These are phyloP conservation scores for Termitomyces heimii DNA, from an alignment of 768 basidiomycete species.

Conservation along the genomic window DNA sequence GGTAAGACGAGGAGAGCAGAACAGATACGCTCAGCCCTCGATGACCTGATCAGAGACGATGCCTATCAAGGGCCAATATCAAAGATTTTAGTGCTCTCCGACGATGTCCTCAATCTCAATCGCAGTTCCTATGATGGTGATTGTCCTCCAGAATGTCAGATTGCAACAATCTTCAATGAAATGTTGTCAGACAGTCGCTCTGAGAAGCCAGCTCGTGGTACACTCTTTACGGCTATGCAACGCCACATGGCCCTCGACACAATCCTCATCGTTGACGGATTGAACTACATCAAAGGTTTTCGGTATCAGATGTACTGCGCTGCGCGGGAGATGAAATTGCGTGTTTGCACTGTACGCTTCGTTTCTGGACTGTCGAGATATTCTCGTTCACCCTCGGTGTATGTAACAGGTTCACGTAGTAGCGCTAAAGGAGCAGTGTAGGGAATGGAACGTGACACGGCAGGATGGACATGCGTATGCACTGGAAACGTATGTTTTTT, in stretches of 20 bases:
- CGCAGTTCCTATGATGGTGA: slow-evolving; percentile 72
- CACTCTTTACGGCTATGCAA: slow-evolving; percentile 79
- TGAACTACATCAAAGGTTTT: slow-evolving; percentile 98
- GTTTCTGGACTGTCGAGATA: not conserved
- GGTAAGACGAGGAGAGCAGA: slow-evolving; percentile 77
- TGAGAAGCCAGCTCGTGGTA: slow-evolving; percentile 86
- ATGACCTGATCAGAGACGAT: slow-evolving; percentile 40
- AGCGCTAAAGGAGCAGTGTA: slow-evolving; percentile 69
- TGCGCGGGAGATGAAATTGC: slow-evolving; percentile 78
- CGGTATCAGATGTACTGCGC: slow-evolving; percentile 98
- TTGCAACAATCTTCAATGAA: not conserved
- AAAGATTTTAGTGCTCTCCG: slow-evolving; percentile 55
- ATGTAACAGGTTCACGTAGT: slow-evolving; percentile 65
- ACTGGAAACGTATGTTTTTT: slow-evolving; percentile 61
- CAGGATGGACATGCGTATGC: slow-evolving; percentile 47
- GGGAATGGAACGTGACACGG: slow-evolving; percentile 64
- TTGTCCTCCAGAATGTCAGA: slow-evolving; percentile 12
- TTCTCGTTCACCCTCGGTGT: slow-evolving; percentile 9
- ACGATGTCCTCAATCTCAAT: slow-evolving; percentile 60
- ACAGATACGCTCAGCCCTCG: slow-evolving; percentile 57
- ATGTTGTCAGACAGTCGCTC: slow-evolving; percentile 53
- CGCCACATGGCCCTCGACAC: slow-evolving; percentile 66
- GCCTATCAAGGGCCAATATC: slow-evolving; percentile 47
- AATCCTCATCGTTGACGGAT: slow-evolving; percentile 83
- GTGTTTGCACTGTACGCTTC: slow-evolving; percentile 77